phyloP scores from a whole-genome alignment of 805 yeast species.

The Pichia heedii region DNA sequence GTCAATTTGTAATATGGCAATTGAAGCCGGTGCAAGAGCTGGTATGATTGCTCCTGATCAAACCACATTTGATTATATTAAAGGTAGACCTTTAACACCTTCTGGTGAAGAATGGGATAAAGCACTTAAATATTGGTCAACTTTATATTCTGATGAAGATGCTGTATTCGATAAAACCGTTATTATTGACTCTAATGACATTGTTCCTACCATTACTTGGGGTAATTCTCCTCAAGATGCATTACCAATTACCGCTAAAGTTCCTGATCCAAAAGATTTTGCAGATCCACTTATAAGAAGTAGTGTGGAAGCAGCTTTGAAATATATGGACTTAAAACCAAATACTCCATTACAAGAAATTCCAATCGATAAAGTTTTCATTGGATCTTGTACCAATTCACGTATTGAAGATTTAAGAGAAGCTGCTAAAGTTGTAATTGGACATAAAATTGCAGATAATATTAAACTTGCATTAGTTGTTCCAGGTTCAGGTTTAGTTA shows the following conservation, averaged over 20 bases:
- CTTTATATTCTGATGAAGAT: constrained; percentile 80
- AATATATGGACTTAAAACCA: constrained; percentile 85
- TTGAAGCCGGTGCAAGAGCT: constrained; percentile 98
- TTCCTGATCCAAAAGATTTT: constrained; percentile 80
- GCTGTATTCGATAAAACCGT: constrained; percentile 85
- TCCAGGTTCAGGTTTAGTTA: constrained; percentile 96
- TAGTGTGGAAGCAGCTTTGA: constrained; percentile 85
- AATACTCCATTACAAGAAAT: constrained; percentile 72
- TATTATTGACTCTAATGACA: constrained; percentile 69
- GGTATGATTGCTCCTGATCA: constrained; percentile 98
- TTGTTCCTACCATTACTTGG: constrained; percentile 97
- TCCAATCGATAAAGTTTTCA: constrained; percentile 83
- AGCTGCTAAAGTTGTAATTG: constrained; percentile 89
- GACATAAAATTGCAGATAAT: constrained; percentile 74
- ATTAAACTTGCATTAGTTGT: constrained; percentile 84
- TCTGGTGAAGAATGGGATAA: constrained; percentile 91
- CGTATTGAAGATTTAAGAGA: constrained; percentile 95
- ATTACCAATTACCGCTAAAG: constrained; percentile 79
- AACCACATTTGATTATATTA: constrained; percentile 75
- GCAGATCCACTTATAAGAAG: constrained; percentile 65
- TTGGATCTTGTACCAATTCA: constrained; percentile 97
- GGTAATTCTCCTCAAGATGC: constrained; percentile 99
- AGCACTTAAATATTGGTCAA: constrained; percentile 85
- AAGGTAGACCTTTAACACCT: constrained; percentile 94
- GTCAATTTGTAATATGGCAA: constrained; percentile 99